These are phyloP conservation scores for Aspergillus affinis DNA, from an alignment of 495 filamentous ascomycete genomes.

Conservation along the genomic window DNA sequence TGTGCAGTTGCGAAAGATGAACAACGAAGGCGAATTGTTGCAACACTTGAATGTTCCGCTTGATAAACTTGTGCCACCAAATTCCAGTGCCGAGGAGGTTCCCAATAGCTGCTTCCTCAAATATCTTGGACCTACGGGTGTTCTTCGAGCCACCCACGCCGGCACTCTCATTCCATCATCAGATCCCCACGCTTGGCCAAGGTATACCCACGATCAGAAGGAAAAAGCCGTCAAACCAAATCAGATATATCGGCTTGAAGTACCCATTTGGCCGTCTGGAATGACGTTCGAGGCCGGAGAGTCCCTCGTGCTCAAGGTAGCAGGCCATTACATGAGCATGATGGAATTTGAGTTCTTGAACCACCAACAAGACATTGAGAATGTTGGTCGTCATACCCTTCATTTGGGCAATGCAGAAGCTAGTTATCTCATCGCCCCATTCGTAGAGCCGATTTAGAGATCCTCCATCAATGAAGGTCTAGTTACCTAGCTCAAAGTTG, in stretches of 20 bases:
- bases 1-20: slow-evolving; percentile 9
- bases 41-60: slow-evolving; percentile 4
- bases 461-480: too few relatives aligned
- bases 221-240: neutral
- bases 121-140: slow-evolving; percentile 12
- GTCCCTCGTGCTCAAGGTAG: neutral
- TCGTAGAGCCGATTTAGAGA: too few relatives aligned
- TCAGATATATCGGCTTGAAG: neutral
- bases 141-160: slow-evolving; percentile 5
- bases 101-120: neutral
- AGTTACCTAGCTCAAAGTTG: too few relatives aligned
- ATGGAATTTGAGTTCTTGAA: neutral
- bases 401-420: too few relatives aligned
- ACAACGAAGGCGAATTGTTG: neutral
- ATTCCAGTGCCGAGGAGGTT: neutral
- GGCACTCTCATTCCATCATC: too few relatives aligned
- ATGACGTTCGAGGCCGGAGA: slow-evolving; percentile 16
- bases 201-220: neutral
- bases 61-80: neutral
- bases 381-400: neutral
- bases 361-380: neutral
- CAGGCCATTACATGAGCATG: neutral
- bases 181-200: neutral
- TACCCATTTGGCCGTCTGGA: slow-evolving; percentile 6
- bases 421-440: too few relatives aligned